Conservation (phyloP, 2,329 filamentous ascomycete species). For the Lachnellula suecica region DNA sequence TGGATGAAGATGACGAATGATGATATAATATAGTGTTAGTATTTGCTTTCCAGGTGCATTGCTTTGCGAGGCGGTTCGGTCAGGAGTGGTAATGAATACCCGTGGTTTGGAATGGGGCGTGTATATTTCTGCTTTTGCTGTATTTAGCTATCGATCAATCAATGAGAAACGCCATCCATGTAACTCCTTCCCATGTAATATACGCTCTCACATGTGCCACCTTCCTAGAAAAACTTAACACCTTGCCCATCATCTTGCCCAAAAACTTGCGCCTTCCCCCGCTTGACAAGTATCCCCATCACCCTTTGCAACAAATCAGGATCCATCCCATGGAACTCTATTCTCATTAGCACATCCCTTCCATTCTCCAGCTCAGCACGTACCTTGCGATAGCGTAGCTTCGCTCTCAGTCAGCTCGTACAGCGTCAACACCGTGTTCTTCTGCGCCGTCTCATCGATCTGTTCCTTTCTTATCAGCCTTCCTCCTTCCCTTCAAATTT, state of each 20-base stretch:
- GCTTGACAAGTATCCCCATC: constrained; percentile 79
- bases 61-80: background rate
- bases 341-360: background rate
- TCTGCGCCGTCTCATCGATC: constrained; percentile 83
- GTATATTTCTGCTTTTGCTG: background rate
- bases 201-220: no score
- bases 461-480: constrained; percentile 22
- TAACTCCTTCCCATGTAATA: constrained; percentile 8
- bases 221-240: constrained; percentile 89
- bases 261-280: constrained; percentile 91
- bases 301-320: constrained; percentile 76
- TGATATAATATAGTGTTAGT: background rate
- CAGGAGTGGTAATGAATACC: constrained; percentile 8
- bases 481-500: background rate
- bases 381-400: constrained; percentile 66
- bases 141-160: background rate
- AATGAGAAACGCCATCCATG: background rate
- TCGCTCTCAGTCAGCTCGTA: constrained; percentile 94
- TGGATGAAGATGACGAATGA: constrained; percentile 5
- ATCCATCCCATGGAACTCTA: constrained; percentile 89
- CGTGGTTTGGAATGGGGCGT: background rate
- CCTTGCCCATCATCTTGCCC: constrained; percentile 84
- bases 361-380: constrained; percentile 26
- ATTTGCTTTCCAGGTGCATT: constrained; percentile 2
- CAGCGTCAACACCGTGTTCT: constrained; percentile 82